These are phyloP conservation scores for Ustilago shanxiensis DNA, from an alignment of 1,284 basidiomycete species.

Conservation along the genomic window DNA sequence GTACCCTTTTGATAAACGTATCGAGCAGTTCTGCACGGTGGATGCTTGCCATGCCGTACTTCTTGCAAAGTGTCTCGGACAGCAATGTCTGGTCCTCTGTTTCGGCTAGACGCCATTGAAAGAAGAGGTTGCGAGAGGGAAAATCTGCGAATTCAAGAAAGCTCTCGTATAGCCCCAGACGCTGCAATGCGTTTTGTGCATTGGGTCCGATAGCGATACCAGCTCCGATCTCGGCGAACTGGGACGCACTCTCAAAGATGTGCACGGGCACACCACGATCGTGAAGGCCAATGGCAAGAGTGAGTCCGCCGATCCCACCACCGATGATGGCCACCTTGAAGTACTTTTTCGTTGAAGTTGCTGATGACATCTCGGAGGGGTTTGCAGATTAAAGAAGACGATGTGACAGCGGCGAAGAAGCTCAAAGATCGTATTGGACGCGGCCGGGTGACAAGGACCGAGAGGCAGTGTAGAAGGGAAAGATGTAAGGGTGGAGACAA, in stretches of 20 bases:
- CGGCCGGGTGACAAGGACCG: too few relatives aligned
- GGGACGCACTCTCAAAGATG: conserved; percentile 48
- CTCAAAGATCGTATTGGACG: too few relatives aligned
- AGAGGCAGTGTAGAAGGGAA: too few relatives aligned
- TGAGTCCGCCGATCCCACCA: conserved; percentile 57
- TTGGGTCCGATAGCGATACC: conserved; percentile 43
- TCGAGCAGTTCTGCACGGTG: conserved; percentile 56
- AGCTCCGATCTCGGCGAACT: conserved; percentile 52
- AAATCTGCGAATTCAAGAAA: conserved; percentile 49
- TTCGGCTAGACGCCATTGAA: conserved; percentile 53
- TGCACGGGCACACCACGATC: conserved; percentile 27
- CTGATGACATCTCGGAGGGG: conserved; percentile 1
- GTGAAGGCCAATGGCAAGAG: conserved; percentile 44
- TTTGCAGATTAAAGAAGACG: background rate
- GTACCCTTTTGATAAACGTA: conserved; percentile 34
- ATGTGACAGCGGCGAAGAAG: background rate
- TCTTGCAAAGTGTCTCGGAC: conserved; percentile 42
- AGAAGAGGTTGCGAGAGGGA: conserved; percentile 46
- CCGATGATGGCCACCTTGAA: conserved; percentile 50
- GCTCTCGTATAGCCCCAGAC: conserved; percentile 35
- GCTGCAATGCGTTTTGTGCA: conserved; percentile 34
- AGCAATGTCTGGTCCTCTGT: conserved; percentile 31
- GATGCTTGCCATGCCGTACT: conserved; percentile 47
- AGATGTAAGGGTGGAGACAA: too few relatives aligned
- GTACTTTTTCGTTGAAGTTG: conserved; percentile 29